phyloP scores from a whole-genome alignment of 192 early-diverging fungal genomes.

The Backusella morwellensis region DNA sequence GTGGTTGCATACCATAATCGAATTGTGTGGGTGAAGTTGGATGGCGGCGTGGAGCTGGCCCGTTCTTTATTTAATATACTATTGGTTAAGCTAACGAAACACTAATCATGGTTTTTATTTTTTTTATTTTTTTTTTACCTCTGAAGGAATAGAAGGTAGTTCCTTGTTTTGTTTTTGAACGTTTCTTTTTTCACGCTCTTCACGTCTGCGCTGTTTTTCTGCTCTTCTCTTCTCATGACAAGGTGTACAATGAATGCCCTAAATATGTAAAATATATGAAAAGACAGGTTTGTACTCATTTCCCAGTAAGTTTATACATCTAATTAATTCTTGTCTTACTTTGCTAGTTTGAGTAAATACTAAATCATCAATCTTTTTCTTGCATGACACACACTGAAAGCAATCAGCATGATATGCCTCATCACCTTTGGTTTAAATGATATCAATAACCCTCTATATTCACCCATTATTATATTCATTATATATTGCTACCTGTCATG shows the following conservation, averaged over 20 bases:
- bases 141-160: constrained; percentile 5
- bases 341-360: constrained; percentile 81
- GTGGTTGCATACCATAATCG: background rate
- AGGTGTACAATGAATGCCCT: constrained; percentile 73
- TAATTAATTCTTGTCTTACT: constrained; percentile 23
- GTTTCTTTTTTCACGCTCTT: constrained; percentile 33
- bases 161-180: constrained; percentile 10
- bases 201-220: constrained; percentile 56
- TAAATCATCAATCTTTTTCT: constrained; percentile 70
- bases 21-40: background rate
- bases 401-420: constrained; percentile 81
- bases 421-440: constrained; percentile 43
- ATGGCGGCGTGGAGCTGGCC: background rate
- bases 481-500: constrained; percentile 60
- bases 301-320: background rate
- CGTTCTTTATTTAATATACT: background rate
- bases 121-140: background rate
- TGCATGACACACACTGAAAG: constrained; percentile 74
- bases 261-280: background rate
- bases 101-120: background rate
- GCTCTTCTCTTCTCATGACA: constrained; percentile 70
- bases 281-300: background rate
- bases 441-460: background rate
- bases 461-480: background rate
- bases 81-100: background rate